Percentiles rank a stretch among this genome's conserved stretches.
phyloP scores from a whole-genome alignment of 805 yeast species.

The Kurtzmaniella cleridarum region DNA sequence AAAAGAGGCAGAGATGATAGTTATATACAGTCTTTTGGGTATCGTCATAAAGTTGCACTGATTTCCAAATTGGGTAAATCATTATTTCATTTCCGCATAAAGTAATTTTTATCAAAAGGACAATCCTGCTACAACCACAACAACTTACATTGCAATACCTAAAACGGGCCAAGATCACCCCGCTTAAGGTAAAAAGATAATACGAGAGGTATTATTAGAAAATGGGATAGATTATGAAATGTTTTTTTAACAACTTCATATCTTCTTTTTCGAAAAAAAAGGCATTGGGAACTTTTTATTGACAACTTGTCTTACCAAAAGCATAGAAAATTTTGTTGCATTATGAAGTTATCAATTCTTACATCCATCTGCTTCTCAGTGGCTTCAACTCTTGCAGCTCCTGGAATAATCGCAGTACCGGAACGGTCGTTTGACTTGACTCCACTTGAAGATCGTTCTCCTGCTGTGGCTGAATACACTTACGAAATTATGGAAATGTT shows the following conservation, averaged over 20 bases:
- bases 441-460: conserved; percentile 9
- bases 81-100: too few species aligned
- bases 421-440: conserved; percentile 13
- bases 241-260: background rate
- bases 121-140: too few species aligned
- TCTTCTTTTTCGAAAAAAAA: background rate
- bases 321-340: background rate
- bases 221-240: background rate
- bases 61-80: too few species aligned
- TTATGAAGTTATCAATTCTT: conserved; percentile 10
- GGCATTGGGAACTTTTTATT: background rate
- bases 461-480: conserved; percentile 7
- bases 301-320: background rate
- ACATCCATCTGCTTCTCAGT: conserved; percentile 7
- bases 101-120: too few species aligned
- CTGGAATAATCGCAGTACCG: conserved; percentile 16
- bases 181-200: too few species aligned
- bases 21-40: too few species aligned
- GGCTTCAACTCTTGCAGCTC: conserved; percentile 14
- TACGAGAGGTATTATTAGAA: too few species aligned
- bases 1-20: background rate
- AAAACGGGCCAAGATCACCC: too few species aligned
- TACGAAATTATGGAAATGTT: conserved; percentile 6
- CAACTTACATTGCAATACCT: too few species aligned
- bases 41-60: too few species aligned